Evolutionary conservation across 108 stramenopile genomes (phyloP), one percentile per base, ranked within the genome.

Genomic region (Nitzschia sp.): DNA sequence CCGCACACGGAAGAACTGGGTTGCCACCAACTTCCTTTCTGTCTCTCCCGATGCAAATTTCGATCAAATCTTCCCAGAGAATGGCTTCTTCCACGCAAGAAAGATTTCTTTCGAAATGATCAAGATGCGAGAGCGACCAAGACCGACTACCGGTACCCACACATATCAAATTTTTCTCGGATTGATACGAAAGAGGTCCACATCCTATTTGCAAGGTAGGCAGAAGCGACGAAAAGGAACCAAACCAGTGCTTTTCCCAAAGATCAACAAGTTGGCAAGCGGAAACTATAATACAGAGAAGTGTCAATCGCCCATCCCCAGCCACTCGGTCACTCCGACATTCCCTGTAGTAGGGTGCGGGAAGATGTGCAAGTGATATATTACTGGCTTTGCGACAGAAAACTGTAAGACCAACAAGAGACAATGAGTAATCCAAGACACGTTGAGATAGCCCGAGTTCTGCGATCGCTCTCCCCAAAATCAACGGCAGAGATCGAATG

Each of bases 371-470:
- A 68, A 66, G 71, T 68, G 9, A 66, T 56, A 19, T 71, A 59
- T 8, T 82, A 75, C 30, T 38, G 6, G 47, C 24, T 42, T 4
- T 2, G 18, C 29, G 23, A 18, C 33, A 2, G 30, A 27, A 51
- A 59, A 79, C 30, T 35, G 60, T 36, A 19, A 56, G 6, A 28
- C 86, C 86, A 72, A 83, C 78, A 9, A 82, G 29, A 11, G 82
- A 67, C 34, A 90, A 58, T 5, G 82, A 60, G 48, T 75, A 79
- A 31, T 85, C 70, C 24, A 83, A 59, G 24, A 90, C 78, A 53
- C 30, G 15, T 68, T 90, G 82, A 49, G 65, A 72, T 35, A 90
- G 73, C 13, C 84, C 86, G 9, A 90, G 48, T 38, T 83, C 76
- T 48, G 78, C 60, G 0, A 87, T 77, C 54, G 85, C 62, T 8